Evolutionary conservation across 2,329 filamentous ascomycete species (phyloP).

Genomic region (Cephalotrichum gorgonifer): DNA sequence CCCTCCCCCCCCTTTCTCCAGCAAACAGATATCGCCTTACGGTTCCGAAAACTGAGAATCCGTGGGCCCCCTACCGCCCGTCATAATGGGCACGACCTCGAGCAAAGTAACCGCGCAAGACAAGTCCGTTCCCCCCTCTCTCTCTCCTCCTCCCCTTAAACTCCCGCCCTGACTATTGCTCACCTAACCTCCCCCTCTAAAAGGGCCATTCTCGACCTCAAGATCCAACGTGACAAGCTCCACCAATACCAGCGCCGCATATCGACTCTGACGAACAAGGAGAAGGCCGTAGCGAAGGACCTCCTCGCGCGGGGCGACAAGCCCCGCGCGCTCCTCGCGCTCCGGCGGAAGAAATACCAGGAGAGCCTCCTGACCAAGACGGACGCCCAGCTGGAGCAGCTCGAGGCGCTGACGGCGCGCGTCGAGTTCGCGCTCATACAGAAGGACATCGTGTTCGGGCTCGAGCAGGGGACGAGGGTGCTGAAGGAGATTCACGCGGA

Average conservation of each 20-base stretch:
- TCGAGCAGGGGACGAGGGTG: conserved; percentile 85
- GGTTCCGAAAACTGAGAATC: neutral
- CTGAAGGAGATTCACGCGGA: conserved; percentile 86
- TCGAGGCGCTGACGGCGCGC: conserved; percentile 77
- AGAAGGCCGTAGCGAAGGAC: conserved; percentile 76
- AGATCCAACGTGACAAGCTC: conserved; percentile 92
- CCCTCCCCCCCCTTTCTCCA: neutral
- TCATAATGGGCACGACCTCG: conserved; percentile 40
- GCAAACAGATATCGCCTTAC: neutral
- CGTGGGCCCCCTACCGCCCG: neutral
- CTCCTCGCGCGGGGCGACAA: conserved; percentile 76
- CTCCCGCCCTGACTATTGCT: conserved; percentile 4
- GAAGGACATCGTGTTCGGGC: conserved; percentile 86
- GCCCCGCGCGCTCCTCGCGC: conserved; percentile 69
- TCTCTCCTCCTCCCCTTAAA: conserved; percentile 9
- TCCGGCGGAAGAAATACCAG: conserved; percentile 95
- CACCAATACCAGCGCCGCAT: conserved; percentile 94
- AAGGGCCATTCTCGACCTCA: conserved; percentile 95
- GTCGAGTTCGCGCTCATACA: conserved; percentile 96
- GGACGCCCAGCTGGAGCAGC: conserved; percentile 84
- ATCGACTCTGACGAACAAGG: conserved; percentile 71
- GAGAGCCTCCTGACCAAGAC: conserved; percentile 81
- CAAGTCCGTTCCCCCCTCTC: conserved; percentile 48
- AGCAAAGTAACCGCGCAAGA: conserved; percentile 65
- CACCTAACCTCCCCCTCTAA: neutral